Evolutionary conservation across 192 early-diverging fungal species (phyloP).

Genomic region (Podila minutissima): DNA sequence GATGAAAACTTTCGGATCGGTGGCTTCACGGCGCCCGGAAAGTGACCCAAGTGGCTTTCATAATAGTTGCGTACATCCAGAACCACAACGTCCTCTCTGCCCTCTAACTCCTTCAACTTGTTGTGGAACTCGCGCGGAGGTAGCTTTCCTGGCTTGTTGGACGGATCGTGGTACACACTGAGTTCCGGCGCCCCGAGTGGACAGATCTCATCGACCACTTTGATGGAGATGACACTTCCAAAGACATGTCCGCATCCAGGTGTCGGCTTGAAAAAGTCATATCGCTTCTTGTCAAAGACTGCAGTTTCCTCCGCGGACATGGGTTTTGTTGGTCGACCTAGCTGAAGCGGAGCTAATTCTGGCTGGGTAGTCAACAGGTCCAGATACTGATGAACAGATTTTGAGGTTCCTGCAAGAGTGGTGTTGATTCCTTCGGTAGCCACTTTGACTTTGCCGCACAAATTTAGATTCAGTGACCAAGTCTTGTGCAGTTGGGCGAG

Average conservation of each 20-base stretch:
- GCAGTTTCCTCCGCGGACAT: conserved; percentile 2
- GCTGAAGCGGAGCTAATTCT: conserved; percentile 17
- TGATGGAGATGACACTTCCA: conserved; percentile 60
- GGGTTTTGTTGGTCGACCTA: not conserved
- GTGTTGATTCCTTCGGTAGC: conserved; percentile 73
- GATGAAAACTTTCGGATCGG: conserved; percentile 73
- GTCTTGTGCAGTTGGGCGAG: conserved; percentile 52
- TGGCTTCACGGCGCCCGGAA: conserved; percentile 64
- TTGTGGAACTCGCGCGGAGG: conserved; percentile 64
- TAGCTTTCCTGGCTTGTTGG: conserved; percentile 52
- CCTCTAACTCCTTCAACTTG: conserved; percentile 37
- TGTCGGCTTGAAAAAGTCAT: conserved; percentile 73
- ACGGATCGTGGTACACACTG: conserved; percentile 31
- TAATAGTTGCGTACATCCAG: conserved; percentile 78
- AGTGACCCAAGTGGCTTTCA: conserved; percentile 70
- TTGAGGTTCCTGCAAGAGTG: conserved; percentile 64
- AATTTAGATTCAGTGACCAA: conserved; percentile 29
- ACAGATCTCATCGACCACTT: conserved; percentile 72
- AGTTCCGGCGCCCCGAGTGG: conserved; percentile 62
- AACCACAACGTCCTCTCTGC: conserved; percentile 52
- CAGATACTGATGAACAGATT: conserved; percentile 56
- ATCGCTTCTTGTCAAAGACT: conserved; percentile 15
- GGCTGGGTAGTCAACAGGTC: conserved; percentile 42
- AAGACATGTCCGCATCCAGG: conserved; percentile 71
- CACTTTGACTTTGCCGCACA: conserved; percentile 64